Conservation (phyloP, 106 monocot genomes). For the Gastrodia elata region DNA sequence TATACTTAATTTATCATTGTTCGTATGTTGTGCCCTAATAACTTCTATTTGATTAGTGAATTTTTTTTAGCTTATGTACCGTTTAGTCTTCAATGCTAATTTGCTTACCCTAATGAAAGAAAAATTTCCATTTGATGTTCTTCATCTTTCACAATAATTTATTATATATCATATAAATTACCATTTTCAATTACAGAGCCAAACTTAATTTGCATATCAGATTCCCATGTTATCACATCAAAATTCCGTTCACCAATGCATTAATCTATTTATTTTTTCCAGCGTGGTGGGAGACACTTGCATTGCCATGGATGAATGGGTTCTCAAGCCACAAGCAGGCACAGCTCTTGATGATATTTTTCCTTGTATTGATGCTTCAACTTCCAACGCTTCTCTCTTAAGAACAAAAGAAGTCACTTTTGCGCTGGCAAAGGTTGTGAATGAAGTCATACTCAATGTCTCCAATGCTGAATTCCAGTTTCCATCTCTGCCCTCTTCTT, state of each 20-base stretch:
- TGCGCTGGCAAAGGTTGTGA: constrained; percentile 55
- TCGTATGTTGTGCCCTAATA: no score
- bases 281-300: constrained; percentile 77
- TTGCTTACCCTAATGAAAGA: no score
- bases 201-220: no score
- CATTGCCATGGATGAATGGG: constrained; percentile 97
- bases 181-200: no score
- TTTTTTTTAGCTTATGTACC: no score
- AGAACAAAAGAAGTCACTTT: constrained; percentile 53
- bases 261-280: constrained; percentile 4
- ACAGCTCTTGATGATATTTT: constrained; percentile 83
- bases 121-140: no score
- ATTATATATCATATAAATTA: no score
- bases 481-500: constrained; percentile 16
- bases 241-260: not conserved
- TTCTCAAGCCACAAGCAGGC: constrained; percentile 44
- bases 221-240: not conserved
- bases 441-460: constrained; percentile 48
- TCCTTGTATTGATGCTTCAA: constrained; percentile 72
- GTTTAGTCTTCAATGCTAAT: no score
- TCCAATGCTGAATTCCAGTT: constrained; percentile 50
- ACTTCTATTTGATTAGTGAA: no score
- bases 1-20: no score
- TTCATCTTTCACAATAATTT: no score
- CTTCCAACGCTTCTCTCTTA: constrained; percentile 59